Percentiles rank a stretch among this genome's conserved stretches.
phyloP scores from a whole-genome alignment of 345 rosid genomes.

The Gossypium mustelinum region DNA sequence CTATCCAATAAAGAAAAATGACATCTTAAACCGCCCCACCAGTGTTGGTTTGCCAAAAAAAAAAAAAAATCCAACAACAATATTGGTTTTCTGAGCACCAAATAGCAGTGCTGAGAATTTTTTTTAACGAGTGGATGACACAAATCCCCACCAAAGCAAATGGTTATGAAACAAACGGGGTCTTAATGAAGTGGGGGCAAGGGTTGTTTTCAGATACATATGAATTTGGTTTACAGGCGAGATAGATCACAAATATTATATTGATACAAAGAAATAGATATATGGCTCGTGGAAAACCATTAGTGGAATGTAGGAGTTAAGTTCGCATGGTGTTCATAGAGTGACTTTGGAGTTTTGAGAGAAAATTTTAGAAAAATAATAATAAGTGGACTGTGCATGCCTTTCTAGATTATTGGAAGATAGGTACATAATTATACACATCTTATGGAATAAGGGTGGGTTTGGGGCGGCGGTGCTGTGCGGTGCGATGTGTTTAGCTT shows the following conservation, averaged over 20 bases:
- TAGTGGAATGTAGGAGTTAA: no score
- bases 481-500: no score
- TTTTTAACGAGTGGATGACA: slow-evolving; percentile 30
- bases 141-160: slow-evolving; percentile 26
- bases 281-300: no score
- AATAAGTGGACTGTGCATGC: no score
- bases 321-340: no score
- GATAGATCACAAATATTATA: neutral
- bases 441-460: no score
- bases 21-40: slow-evolving; percentile 32
- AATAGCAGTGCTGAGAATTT: neutral
- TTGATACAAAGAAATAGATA: no score
- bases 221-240: slow-evolving; percentile 13
- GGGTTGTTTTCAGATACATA: slow-evolving; percentile 4
- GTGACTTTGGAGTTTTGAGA: no score
- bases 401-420: no score
- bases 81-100: neutral
- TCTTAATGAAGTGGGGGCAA: slow-evolving; percentile 19
- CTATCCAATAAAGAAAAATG: neutral
- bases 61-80: neutral
- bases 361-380: no score
- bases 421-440: no score
- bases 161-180: neutral
- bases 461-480: no score
- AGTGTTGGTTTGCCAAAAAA: slow-evolving; percentile 25